Evolutionary conservation across 345 rosid species (phyloP).

Genomic region (Crucihimalaya himalaica): DNA sequence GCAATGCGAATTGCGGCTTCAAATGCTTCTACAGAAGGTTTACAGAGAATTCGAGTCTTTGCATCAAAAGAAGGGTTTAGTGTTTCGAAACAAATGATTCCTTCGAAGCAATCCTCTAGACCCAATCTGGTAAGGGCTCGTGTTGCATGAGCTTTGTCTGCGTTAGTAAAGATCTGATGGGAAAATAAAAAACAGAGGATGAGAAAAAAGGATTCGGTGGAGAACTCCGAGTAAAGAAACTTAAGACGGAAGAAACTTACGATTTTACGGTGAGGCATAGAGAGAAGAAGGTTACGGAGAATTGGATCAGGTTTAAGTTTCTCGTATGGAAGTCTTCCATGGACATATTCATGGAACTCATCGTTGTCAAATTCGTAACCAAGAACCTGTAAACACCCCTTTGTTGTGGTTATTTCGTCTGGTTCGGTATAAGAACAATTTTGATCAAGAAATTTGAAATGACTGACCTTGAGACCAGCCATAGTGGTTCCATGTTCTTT

Average conservation of each 20-base stretch:
- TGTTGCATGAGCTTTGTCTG: conserved; percentile 61
- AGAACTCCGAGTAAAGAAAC: not conserved
- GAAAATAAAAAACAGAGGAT: not conserved
- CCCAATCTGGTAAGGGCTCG: conserved; percentile 55
- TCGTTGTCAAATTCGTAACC: conserved; percentile 88
- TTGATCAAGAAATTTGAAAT: not conserved
- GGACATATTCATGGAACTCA: conserved; percentile 79
- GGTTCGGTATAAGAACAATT: not conserved
- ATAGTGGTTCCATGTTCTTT: conserved; percentile 91
- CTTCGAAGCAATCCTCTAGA: conserved; percentile 79
- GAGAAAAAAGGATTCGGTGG: not conserved
- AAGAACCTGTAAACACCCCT: conserved; percentile 51
- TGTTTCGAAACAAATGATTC: conserved; percentile 80
- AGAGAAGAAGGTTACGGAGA: conserved; percentile 74
- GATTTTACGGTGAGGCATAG: conserved; percentile 81
- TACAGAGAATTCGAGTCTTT: conserved; percentile 49
- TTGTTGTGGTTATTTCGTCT: not conserved
- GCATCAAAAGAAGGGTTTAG: conserved; percentile 52
- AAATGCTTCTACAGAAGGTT: conserved; percentile 68
- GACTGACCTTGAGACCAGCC: conserved; percentile 85
- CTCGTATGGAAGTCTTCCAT: conserved; percentile 82
- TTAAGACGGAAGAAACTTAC: conserved; percentile 44
- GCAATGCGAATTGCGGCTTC: conserved; percentile 68
- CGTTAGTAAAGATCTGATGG: conserved; percentile 75
- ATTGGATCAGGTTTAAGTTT: conserved; percentile 68